These are phyloP conservation scores for Cornus florida DNA, from an alignment of 148 eudicot species.

Conservation along the genomic window DNA sequence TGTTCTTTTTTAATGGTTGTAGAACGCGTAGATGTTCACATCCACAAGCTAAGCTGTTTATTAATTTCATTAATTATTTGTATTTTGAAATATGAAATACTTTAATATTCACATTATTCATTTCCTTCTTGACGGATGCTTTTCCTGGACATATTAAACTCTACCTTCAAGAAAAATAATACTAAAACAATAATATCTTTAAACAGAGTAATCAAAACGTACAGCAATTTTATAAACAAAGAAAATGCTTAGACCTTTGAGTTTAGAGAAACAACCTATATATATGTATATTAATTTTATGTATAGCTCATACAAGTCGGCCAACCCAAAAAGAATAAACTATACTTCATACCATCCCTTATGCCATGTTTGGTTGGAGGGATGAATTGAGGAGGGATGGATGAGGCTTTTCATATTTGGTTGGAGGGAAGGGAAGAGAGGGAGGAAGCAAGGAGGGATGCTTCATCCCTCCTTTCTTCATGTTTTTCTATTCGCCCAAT, in stretches of 20 bases:
- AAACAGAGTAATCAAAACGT: background rate
- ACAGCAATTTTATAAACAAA: too few relatives aligned
- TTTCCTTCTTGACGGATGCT: background rate
- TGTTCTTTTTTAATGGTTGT: background rate
- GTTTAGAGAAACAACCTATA: background rate
- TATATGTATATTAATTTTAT: too few relatives aligned
- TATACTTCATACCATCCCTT: background rate
- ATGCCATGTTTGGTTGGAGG: too few relatives aligned
- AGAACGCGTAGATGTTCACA: background rate
- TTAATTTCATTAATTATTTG: too few relatives aligned
- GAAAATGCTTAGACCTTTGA: background rate
- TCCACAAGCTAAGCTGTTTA: background rate
- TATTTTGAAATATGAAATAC: background rate
- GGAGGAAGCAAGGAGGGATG: too few relatives aligned
- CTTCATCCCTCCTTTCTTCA: too few relatives aligned
- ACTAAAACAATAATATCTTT: too few relatives aligned
- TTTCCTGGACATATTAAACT: background rate
- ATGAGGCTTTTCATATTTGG: too few relatives aligned
- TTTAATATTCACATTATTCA: background rate
- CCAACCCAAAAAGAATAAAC: background rate
- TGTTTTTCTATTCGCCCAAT: too few relatives aligned
- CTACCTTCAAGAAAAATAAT: too few relatives aligned
- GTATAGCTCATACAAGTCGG: background rate
- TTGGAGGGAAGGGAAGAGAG: too few relatives aligned
- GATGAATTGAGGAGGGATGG: too few relatives aligned